phyloP scores from a whole-genome alignment of 371 early-diverging fungal genomes.

The Mycotypha africana region DNA sequence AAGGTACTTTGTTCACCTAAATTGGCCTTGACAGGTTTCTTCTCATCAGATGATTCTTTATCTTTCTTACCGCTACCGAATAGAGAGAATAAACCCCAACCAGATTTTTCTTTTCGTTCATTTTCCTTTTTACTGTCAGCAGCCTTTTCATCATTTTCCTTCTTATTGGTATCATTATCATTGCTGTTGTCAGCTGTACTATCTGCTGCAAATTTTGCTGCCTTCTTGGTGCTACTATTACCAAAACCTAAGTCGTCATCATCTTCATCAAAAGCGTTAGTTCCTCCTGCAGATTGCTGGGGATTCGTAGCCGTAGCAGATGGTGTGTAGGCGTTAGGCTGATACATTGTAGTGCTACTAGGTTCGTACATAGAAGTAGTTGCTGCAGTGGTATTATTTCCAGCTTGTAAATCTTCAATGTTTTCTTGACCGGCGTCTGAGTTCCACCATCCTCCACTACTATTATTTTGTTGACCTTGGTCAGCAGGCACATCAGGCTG shows the following conservation, averaged over 20 bases:
- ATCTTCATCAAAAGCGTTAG: conserved; percentile 15
- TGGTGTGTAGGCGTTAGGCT: conserved; percentile 14
- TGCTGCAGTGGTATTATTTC: too few species aligned
- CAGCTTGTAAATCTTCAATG: not conserved
- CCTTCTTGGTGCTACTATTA: conserved; percentile 30
- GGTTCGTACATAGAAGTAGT: conserved; percentile 1
- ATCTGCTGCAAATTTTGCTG: not conserved
- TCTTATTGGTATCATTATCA: conserved; percentile 15
- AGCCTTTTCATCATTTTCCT: conserved; percentile 12
- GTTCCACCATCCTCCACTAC: conserved; percentile 8
- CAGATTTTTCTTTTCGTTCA: conserved; percentile 16
- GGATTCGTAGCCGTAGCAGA: not conserved
- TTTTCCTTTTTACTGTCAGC: conserved; percentile 13
- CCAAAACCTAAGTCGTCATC: conserved; percentile 58
- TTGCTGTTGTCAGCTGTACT: conserved; percentile 5
- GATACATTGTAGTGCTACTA: conserved; percentile 8
- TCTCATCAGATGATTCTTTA: conserved; percentile 29
- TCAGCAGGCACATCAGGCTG: not conserved
- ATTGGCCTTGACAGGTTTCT: conserved; percentile 58
- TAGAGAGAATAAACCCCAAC: conserved; percentile 48
- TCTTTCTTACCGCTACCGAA: conserved; percentile 40
- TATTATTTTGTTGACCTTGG: not conserved
- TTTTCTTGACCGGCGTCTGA: not conserved
- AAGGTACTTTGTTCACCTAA: conserved; percentile 64
- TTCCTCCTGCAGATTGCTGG: conserved; percentile 1